Evolutionary conservation across 306 rosid species (phyloP).

Genomic region (Cicer yamashitae): DNA sequence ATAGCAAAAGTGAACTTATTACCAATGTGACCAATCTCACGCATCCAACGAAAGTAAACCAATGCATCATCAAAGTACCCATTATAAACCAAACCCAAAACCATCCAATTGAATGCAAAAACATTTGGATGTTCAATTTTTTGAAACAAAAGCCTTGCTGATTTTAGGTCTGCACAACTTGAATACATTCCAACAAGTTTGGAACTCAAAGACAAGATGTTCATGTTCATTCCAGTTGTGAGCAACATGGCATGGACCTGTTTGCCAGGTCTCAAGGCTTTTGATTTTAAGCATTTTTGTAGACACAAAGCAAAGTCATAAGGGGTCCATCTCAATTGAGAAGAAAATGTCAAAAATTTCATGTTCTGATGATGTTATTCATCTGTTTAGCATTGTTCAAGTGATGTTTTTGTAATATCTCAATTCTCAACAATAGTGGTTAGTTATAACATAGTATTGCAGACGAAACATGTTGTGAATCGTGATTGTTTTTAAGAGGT

Average conservation of each 20-base stretch:
- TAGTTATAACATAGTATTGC: not conserved
- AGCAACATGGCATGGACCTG: slow-evolving; percentile 66
- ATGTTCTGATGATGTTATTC: slow-evolving; percentile 29
- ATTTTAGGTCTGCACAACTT: slow-evolving; percentile 56
- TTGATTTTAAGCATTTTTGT: slow-evolving; percentile 67
- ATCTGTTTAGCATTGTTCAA: not conserved
- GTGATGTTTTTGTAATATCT: too few species aligned
- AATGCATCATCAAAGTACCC: slow-evolving; percentile 61
- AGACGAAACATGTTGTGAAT: not conserved
- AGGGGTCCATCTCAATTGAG: slow-evolving; percentile 42
- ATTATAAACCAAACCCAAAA: slow-evolving; percentile 53
- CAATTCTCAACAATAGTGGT: too few species aligned
- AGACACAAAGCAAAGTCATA: slow-evolving; percentile 53
- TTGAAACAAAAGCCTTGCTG: slow-evolving; percentile 48
- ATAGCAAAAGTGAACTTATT: slow-evolving; percentile 61
- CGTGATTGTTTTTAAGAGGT: too few species aligned
- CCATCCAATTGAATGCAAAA: slow-evolving; percentile 74
- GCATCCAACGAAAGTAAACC: slow-evolving; percentile 54
- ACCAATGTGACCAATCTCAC: slow-evolving; percentile 46
- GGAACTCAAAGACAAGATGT: slow-evolving; percentile 56
- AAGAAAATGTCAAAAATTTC: slow-evolving; percentile 39
- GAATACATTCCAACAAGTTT: slow-evolving; percentile 76
- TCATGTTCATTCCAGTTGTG: slow-evolving; percentile 53
- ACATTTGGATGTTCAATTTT: slow-evolving; percentile 58
- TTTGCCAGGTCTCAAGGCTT: slow-evolving; percentile 62